Percentiles rank a stretch among this genome's conserved stretches.
phyloP scores from a whole-genome alignment of 352 stramenopile species.

The Aphanomyces astaci region DNA sequence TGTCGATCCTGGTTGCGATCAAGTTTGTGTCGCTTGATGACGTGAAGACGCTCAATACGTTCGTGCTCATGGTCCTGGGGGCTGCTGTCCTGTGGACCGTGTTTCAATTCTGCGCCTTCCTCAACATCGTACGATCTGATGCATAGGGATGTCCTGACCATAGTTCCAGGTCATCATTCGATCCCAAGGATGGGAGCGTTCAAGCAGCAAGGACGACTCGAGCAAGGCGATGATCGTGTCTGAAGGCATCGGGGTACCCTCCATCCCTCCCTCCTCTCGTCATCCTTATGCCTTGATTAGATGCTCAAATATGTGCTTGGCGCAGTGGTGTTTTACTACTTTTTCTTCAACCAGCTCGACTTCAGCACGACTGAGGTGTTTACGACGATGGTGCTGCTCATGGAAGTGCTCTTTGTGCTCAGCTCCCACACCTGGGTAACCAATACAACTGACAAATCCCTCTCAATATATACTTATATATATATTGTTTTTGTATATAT shows the following conservation, averaged over 20 bases:
- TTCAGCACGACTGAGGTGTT: conserved; percentile 77
- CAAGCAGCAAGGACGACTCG: conserved; percentile 75
- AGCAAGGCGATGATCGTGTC: conserved; percentile 83
- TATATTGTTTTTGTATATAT: too few relatives aligned
- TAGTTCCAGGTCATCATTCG: conserved; percentile 56
- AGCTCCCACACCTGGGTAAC: conserved; percentile 76
- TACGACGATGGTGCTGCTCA: conserved; percentile 64
- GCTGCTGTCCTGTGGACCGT: conserved; percentile 74
- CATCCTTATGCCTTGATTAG: conserved; percentile 22
- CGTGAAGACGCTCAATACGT: conserved; percentile 36
- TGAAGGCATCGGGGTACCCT: conserved; percentile 59
- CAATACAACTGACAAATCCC: too few relatives aligned
- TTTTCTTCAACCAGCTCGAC: conserved; percentile 77
- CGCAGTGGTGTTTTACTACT: conserved; percentile 72
- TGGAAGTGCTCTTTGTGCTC: conserved; percentile 74
- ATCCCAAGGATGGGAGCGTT: conserved; percentile 71
- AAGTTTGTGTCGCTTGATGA: conserved; percentile 59
- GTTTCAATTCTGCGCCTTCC: conserved; percentile 74
- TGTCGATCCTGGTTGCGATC: conserved; percentile 55
- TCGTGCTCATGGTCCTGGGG: conserved; percentile 57
- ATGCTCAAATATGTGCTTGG: conserved; percentile 79
- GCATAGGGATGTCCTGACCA: not conserved
- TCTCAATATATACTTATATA: too few relatives aligned
- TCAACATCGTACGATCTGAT: conserved; percentile 31
- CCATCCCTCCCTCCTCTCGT: not conserved